These are phyloP conservation scores for Coniosporium tulheliwenetii DNA, from an alignment of 2,329 filamentous ascomycete species.

Conservation along the genomic window DNA sequence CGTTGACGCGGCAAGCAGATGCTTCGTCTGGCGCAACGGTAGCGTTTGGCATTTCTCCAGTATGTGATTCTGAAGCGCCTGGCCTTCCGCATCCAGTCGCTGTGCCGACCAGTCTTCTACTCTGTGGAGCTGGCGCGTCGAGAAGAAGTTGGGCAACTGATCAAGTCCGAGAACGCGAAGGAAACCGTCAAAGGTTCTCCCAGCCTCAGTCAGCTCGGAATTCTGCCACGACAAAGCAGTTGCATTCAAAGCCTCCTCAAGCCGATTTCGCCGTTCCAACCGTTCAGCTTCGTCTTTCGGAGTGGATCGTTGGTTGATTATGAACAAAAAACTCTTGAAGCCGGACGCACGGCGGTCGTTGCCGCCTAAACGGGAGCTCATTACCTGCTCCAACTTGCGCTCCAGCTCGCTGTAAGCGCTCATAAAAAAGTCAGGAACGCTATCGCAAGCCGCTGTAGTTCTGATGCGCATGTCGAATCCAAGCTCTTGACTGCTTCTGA, in stretches of 20 bases:
- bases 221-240: slow-evolving; percentile 51
- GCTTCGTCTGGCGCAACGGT: slow-evolving; percentile 76
- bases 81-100: slow-evolving; percentile 62
- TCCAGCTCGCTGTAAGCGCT: slow-evolving; percentile 77
- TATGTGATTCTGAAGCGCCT: slow-evolving; percentile 45
- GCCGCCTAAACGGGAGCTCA: slow-evolving; percentile 46
- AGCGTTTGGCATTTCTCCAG: slow-evolving; percentile 51
- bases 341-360: slow-evolving; percentile 77
- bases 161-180: slow-evolving; percentile 66
- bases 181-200: slow-evolving; percentile 66
- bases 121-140: slow-evolving; percentile 54
- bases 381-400: slow-evolving; percentile 65
- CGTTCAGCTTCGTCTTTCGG: slow-evolving; percentile 41
- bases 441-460: slow-evolving; percentile 75
- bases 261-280: no score
- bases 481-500: slow-evolving; percentile 84
- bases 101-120: slow-evolving; percentile 71
- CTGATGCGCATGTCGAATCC: slow-evolving; percentile 68
- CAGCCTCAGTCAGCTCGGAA: slow-evolving; percentile 47
- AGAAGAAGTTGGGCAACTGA: slow-evolving; percentile 67
- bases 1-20: slow-evolving; percentile 80
- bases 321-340: slow-evolving; percentile 81
- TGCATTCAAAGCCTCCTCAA: no score
- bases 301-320: slow-evolving; percentile 74
- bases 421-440: slow-evolving; percentile 48